phyloP scores from a whole-genome alignment of 129 eudicot species.

The Kitagawia praeruptora region DNA sequence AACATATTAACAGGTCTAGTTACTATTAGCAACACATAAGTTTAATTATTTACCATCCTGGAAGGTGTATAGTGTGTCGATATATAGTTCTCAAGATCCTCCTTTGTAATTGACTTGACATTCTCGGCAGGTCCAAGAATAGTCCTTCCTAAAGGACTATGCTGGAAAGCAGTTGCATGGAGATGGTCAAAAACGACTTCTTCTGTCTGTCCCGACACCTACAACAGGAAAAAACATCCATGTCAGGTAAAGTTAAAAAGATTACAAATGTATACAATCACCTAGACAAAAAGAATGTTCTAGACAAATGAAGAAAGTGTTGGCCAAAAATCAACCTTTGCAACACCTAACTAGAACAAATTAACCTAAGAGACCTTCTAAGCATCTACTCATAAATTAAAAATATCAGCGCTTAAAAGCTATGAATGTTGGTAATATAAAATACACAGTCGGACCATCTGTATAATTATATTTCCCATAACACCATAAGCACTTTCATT shows the following conservation, averaged over 20 bases:
- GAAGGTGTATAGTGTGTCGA: constrained; percentile 88
- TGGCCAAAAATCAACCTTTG: background rate
- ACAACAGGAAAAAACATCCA: constrained; percentile 5
- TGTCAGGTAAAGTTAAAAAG: background rate
- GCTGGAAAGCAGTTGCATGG: constrained; percentile 96
- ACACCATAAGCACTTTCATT: background rate
- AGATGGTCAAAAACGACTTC: constrained; percentile 91
- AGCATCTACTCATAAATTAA: background rate
- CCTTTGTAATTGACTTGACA: constrained; percentile 54
- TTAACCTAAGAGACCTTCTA: background rate
- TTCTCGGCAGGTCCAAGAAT: constrained; percentile 92
- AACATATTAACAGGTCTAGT: background rate
- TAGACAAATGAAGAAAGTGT: background rate
- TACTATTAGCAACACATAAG: background rate
- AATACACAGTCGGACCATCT: background rate
- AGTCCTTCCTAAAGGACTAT: constrained; percentile 88
- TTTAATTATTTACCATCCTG: constrained; percentile 52
- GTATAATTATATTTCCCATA: background rate
- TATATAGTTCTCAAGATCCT: constrained; percentile 64
- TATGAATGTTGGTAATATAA: background rate
- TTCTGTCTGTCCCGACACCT: constrained; percentile 75
- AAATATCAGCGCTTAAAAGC: background rate
- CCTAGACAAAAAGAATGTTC: background rate
- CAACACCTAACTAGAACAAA: background rate
- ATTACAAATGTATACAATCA: background rate